Evolutionary conservation across 2,329 filamentous ascomycete genomes (phyloP), one percentile per base, ranked within the genome.

Genomic region (Polytolypa hystricis): DNA sequence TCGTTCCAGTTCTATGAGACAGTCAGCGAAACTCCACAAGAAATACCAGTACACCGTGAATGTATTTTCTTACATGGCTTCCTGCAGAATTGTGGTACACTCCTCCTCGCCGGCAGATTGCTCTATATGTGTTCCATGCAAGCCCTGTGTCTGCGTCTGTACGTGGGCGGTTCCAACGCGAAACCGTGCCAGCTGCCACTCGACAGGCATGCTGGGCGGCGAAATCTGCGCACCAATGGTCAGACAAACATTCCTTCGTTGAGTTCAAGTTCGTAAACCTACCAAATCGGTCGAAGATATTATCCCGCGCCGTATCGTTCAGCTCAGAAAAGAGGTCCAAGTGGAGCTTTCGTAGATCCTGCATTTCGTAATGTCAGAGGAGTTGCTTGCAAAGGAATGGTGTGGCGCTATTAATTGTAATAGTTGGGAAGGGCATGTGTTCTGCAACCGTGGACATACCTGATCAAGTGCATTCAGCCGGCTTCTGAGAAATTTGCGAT

Each of bases 81-180:
- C n/a, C n/a, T n/a, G n/a, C n/a, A n/a, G n/a, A n/a, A 34, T 63
- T 64, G 2, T 53, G 46, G 45, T 56, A 74, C 2, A 62, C 59
- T 4, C 70, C 74, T 37, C 65, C 46, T 30, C 72, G 62, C 27
- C 69, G 58, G 34, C 69, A 69, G 2, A 70, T 63, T 7, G 74
- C 75, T 50, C 68, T 72, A 45, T 77, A 79, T 0, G 74, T 76
- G 2, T 54, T 17, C 56, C 59, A 77, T 21, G 50, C 45, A 9
- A 72, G 51, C 2, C 71, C 73, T 8, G 5, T 23, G 12, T 17
- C 21, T 4, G n/a, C n/a, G n/a, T n/a, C n/a, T n/a, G n/a, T n/a
- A n/a, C n/a, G n/a, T n/a, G n/a, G 35, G 14, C 21, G 21, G 21
- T 25, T 25, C 21, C 21, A 25, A 25, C 21, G 21, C n/a, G 21